Conservation (phyloP, 805 yeast species). For the Candida vaughaniae region DNA sequence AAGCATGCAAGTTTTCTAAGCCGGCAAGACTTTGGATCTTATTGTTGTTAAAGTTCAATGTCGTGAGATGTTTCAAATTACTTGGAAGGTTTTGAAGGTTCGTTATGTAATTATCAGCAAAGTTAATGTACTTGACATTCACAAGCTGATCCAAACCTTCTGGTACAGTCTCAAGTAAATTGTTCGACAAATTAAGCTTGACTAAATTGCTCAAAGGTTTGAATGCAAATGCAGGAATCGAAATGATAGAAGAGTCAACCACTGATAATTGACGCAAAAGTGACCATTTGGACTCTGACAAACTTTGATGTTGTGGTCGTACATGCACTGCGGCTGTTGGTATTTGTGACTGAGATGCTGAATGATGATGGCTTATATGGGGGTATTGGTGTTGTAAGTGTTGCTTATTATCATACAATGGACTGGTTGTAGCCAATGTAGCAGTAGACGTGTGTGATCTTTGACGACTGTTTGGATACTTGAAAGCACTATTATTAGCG, state of each 20-base stretch:
- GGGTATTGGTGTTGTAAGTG: too few relatives aligned
- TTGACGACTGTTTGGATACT: conserved; percentile 21
- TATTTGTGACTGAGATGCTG: background rate
- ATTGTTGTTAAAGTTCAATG: conserved; percentile 53
- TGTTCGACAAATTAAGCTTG: conserved; percentile 56
- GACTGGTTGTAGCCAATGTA: background rate
- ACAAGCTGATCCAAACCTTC: conserved; percentile 50
- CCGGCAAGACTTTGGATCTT: conserved; percentile 41
- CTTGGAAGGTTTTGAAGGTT: conserved; percentile 32
- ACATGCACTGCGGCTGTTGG: background rate
- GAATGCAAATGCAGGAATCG: conserved; percentile 34
- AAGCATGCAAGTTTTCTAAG: conserved; percentile 38
- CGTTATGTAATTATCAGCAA: conserved; percentile 42
- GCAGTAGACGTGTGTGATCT: conserved; percentile 21
- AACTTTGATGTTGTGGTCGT: conserved; percentile 10
- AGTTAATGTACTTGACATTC: conserved; percentile 46
- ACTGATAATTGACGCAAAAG: conserved; percentile 41
- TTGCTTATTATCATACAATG: background rate
- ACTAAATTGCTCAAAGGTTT: conserved; percentile 40
- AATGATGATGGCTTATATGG: background rate
- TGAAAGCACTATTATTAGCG: conserved; percentile 23
- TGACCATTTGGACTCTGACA: conserved; percentile 36
- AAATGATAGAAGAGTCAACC: conserved; percentile 37
- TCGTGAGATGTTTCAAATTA: conserved; percentile 35
- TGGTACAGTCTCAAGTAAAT: conserved; percentile 50